Evolutionary conservation across 1,139 yeast species (phyloP).

Genomic region (Geotrichum candidum): DNA sequence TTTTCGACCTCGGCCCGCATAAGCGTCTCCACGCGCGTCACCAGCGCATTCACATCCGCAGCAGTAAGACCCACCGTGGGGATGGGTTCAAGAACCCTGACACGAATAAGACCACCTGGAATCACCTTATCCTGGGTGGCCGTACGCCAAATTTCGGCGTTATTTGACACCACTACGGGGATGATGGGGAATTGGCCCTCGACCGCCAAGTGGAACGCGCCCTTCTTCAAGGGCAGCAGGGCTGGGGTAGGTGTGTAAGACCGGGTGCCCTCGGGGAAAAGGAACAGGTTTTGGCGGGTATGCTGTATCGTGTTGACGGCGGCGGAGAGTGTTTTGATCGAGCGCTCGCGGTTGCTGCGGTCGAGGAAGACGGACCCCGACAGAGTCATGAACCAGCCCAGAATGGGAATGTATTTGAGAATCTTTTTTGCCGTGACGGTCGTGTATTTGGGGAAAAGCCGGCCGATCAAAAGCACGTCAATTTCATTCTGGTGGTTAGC

Average conservation of each 20-base stretch:
- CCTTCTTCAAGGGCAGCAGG: slow-evolving; percentile 86
- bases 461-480: slow-evolving; percentile 75
- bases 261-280: slow-evolving; percentile 93
- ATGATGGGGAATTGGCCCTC: slow-evolving; percentile 86
- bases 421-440: slow-evolving; percentile 90
- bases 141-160: slow-evolving; percentile 49
- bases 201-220: slow-evolving; percentile 94
- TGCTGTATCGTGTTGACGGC: slow-evolving; percentile 61
- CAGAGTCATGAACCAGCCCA: slow-evolving; percentile 93
- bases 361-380: slow-evolving; percentile 90
- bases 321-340: slow-evolving; percentile 62
- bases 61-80: slow-evolving; percentile 52
- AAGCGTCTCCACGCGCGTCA: slow-evolving; percentile 35
- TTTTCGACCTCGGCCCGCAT: slow-evolving; percentile 30
- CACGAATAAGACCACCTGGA: slow-evolving; percentile 51
- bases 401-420: slow-evolving; percentile 77
- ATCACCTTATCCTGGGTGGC: slow-evolving; percentile 26
- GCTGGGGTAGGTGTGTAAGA: slow-evolving; percentile 64
- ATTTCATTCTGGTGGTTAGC: slow-evolving; percentile 86
- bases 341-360: slow-evolving; percentile 69
- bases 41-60: slow-evolving; percentile 53
- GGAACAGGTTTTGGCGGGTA: slow-evolving; percentile 59
- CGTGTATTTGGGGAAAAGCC: slow-evolving; percentile 78
- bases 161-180: slow-evolving; percentile 82
- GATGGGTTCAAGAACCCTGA: slow-evolving; percentile 65